Base-by-base conservation (phyloP, 1,139 yeast species). In the Yamadazyma songkhlaensis region DNA sequence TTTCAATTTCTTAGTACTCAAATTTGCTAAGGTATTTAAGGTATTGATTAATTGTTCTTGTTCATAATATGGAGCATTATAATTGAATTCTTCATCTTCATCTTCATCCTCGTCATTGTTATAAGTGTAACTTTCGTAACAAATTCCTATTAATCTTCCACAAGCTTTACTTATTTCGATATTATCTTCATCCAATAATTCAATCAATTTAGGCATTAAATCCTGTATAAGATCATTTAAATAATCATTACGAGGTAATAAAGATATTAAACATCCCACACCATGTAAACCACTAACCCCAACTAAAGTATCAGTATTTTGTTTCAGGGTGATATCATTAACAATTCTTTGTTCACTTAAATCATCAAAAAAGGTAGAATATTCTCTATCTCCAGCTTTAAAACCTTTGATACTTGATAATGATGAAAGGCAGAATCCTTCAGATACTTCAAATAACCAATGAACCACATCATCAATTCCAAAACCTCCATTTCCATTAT, bases 131-230 rank as follows among this genome's bases (percentile, higher is more conserved):
- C 74, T 51, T 51, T 84, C 89, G 54, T 78, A 82, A 43, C 74
- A 67, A 28, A 84, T 65, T 0, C 84, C 92, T 44, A 81, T 64
- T 5, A 81, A 63, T 54, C 84, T 64, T 25, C 81, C 82, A 9
- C 80, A 74, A 25, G 89, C 77, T 52, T 76, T 59, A 35, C 74
- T 48, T 44, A 67, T 54, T 39, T 75, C 69, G 37, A 63, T 47
- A 43, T 55, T 60, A 26, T 74, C 79, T 45, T 68, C 63, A 39
- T 70, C 75, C 23, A 74, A 55, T 31, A 72, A 58, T 6, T 66
- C 62, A 10, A 72, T 60, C 14, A 72, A 50, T 35, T 70, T 72
- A 5, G 62, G 53, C 23, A 65, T 51, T 40, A 72, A 48, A 14
- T 55, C 54, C 31, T 62, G 67, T 34, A 67, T 67, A 7, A 70